phyloP scores from a whole-genome alignment of 2,329 filamentous ascomycete species.

The Albophoma yamanashiensis region DNA sequence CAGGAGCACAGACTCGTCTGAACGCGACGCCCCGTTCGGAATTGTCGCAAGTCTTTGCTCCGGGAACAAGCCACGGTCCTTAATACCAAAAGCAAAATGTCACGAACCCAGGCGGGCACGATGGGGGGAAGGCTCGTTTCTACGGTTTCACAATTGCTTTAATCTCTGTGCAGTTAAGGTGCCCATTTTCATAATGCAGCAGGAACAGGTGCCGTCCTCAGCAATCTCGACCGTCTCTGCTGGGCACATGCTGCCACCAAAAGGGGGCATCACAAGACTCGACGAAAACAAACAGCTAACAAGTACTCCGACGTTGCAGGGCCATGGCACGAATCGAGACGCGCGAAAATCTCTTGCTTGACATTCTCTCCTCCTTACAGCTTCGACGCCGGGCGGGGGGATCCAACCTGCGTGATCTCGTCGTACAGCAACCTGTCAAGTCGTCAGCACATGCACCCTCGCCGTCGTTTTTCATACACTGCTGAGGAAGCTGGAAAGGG shows the following conservation, averaged over 20 bases:
- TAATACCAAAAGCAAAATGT: neutral
- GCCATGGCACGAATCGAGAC: neutral
- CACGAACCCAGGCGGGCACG: neutral
- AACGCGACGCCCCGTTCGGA: neutral
- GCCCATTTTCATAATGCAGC: neutral
- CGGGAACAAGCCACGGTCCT: neutral
- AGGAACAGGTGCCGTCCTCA: neutral
- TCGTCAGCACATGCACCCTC: neutral
- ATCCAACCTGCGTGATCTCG: conserved; percentile 69
- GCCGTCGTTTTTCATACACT: neutral
- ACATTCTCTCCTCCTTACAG: conserved; percentile 27
- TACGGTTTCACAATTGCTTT: neutral
- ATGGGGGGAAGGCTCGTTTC: too few species aligned
- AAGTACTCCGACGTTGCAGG: neutral
- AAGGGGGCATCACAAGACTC: neutral
- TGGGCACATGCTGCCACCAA: neutral
- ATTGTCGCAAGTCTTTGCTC: neutral
- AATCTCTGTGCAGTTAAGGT: neutral
- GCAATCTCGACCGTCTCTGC: neutral
- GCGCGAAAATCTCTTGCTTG: neutral
- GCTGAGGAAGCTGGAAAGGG: neutral
- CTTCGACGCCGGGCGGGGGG: conserved; percentile 50
- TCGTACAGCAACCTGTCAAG: conserved; percentile 64
- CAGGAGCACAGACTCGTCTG: neutral
- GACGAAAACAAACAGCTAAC: neutral